A percentile compares a stretch with the other conserved stretches of the same genome.
Conservation (phyloP, 306 rosid species). For the Vicia sativa region DNA sequence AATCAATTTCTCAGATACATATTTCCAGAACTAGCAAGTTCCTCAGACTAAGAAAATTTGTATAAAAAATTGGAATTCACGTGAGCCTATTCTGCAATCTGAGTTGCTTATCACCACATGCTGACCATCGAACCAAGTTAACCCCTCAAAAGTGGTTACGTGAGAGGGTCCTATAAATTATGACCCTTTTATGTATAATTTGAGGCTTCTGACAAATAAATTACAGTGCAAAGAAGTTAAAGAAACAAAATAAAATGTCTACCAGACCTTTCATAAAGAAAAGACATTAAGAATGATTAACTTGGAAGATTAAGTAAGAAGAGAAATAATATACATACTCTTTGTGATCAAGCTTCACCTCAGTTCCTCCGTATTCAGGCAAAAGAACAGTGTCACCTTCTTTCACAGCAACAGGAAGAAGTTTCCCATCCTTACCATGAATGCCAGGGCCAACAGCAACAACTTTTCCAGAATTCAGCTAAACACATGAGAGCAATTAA, state of each 20-base stretch:
- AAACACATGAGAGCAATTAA: constrained; percentile 13
- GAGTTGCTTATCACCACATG: no score
- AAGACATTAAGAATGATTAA: constrained; percentile 6
- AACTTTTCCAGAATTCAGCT: constrained; percentile 77
- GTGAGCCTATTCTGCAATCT: no score
- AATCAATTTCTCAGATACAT: neutral
- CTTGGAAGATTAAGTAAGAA: neutral
- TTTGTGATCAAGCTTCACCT: constrained; percentile 72
- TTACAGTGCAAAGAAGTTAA: neutral
- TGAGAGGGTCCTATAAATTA: no score
- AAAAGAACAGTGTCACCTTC: constrained; percentile 82
- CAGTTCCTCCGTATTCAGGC: constrained; percentile 76
- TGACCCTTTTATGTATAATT: no score
- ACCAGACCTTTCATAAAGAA: neutral
- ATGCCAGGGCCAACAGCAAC: constrained; percentile 67
- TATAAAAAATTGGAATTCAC: no score
- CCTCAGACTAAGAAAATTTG: neutral
- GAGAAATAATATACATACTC: constrained; percentile 51
- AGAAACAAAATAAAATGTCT: neutral
- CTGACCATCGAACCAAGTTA: no score
- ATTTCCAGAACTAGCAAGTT: constrained; percentile 3
- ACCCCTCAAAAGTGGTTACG: no score
- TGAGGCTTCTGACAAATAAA: neutral
- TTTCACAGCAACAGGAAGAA: constrained; percentile 57
- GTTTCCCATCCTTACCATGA: constrained; percentile 61